phyloP scores from a whole-genome alignment of 1,284 basidiomycete species.

The Tetrapyrgos nigripes region DNA sequence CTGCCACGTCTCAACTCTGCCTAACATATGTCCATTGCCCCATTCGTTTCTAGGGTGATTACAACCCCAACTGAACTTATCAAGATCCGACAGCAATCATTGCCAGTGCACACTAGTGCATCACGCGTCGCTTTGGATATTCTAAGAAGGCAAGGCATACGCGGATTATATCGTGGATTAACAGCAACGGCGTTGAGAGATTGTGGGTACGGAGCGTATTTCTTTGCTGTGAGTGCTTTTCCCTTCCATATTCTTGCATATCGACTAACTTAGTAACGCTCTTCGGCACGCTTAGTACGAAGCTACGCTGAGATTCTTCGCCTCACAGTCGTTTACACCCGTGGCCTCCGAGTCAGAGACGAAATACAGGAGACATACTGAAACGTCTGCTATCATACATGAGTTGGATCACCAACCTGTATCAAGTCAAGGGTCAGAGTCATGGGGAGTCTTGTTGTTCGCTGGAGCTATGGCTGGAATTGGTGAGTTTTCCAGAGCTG shows the following conservation, averaged over 20 bases:
- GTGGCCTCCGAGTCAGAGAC: conserved; percentile 2
- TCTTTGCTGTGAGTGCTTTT: conserved; percentile 62
- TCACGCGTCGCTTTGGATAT: conserved; percentile 61
- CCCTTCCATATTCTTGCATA: conserved; percentile 11
- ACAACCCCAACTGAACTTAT: conserved; percentile 86
- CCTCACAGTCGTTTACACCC: conserved; percentile 24
- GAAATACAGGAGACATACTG: conserved; percentile 16
- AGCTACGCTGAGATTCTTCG: conserved; percentile 69
- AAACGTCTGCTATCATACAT: conserved; percentile 46
- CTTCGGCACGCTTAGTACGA: conserved; percentile 72
- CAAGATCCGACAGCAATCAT: conserved; percentile 84
- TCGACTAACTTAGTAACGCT: conserved; percentile 15
- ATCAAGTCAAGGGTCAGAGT: conserved; percentile 39
- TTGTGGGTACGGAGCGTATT: conserved; percentile 84
- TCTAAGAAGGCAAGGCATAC: conserved; percentile 58
- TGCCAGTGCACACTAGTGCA: conserved; percentile 48
- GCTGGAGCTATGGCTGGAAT: conserved; percentile 85
- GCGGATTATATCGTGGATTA: conserved; percentile 81
- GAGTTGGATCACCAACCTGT: conserved; percentile 51
- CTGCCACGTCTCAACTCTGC: conserved; percentile 4
- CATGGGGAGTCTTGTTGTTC: conserved; percentile 68
- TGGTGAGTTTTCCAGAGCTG: conserved; percentile 30
- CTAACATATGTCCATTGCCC: neutral
- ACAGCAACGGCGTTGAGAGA: conserved; percentile 77
- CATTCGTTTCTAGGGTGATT: conserved; percentile 56